Conservation (phyloP, 768 basidiomycete species). For the Lactarius deliciosus region DNA sequence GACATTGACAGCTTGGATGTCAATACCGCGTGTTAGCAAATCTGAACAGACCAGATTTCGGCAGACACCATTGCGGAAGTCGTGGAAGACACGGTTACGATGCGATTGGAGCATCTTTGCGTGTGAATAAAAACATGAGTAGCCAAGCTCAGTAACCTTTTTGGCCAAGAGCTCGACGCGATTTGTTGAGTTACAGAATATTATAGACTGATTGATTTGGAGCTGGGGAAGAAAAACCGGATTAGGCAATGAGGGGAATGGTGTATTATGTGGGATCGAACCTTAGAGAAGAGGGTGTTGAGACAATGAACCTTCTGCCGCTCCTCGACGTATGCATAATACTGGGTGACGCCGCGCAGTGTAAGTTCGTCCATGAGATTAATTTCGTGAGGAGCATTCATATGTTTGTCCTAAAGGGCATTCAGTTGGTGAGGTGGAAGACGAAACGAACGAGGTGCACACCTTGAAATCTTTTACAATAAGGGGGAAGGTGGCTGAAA, state of each 20-base stretch:
- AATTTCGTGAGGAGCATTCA: slow-evolving; percentile 94
- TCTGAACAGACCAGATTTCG: slow-evolving; percentile 98
- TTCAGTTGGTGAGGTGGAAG: slow-evolving; percentile 24
- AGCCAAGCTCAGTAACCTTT: slow-evolving; percentile 98
- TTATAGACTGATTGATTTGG: slow-evolving; percentile 99
- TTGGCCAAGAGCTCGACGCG: slow-evolving; percentile 98
- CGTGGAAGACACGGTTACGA: slow-evolving; percentile 99
- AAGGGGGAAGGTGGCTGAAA: slow-evolving; percentile 98
- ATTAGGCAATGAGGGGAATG: slow-evolving; percentile 12
- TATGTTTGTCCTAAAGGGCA: slow-evolving; percentile 80
- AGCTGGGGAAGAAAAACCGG: slow-evolving; percentile 50
- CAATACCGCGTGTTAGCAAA: slow-evolving; percentile 97
- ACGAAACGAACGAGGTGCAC: slow-evolving; percentile 22
- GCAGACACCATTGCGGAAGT: slow-evolving; percentile 98
- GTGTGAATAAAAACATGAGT: slow-evolving; percentile 99
- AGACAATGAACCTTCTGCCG: slow-evolving; percentile 99
- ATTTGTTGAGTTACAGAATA: slow-evolving; percentile 99
- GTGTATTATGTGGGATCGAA: slow-evolving; percentile 36
- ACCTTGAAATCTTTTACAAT: slow-evolving; percentile 99
- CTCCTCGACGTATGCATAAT: slow-evolving; percentile 99
- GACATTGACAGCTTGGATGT: slow-evolving; percentile 99
- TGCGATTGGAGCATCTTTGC: slow-evolving; percentile 99
- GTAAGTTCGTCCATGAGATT: slow-evolving; percentile 99
- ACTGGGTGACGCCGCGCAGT: slow-evolving; percentile 97
- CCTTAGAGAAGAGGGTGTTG: slow-evolving; percentile 99